These are phyloP conservation scores for Apiosordaria backusii DNA, from an alignment of 495 filamentous ascomycete species.

Conservation along the genomic window DNA sequence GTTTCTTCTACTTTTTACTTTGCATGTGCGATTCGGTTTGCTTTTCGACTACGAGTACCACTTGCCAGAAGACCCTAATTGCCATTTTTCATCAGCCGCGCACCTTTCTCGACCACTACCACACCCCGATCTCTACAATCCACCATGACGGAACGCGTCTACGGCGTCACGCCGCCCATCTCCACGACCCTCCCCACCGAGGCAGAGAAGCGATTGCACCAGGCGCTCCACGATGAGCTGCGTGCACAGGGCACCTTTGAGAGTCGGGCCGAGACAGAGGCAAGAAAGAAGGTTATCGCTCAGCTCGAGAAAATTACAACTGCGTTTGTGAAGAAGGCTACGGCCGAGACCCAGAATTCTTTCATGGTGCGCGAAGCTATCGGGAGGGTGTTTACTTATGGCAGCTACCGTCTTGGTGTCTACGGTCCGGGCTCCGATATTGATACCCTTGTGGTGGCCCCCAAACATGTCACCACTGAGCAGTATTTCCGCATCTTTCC, in stretches of 20 bases:
- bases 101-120: too few species aligned
- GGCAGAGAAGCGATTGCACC: slow-evolving; percentile 68
- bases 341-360: slow-evolving; percentile 62
- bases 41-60: neutral
- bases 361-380: slow-evolving; percentile 74
- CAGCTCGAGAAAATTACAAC: slow-evolving; percentile 72
- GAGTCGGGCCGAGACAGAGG: slow-evolving; percentile 69
- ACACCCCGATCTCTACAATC: neutral
- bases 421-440: slow-evolving; percentile 97
- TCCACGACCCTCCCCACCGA: slow-evolving; percentile 70
- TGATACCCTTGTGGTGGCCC: slow-evolving; percentile 88
- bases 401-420: slow-evolving; percentile 89
- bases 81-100: neutral
- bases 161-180: slow-evolving; percentile 83
- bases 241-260: slow-evolving; percentile 90
- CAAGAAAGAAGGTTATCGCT: slow-evolving; percentile 55
- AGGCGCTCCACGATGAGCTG: slow-evolving; percentile 75
- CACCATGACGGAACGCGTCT: slow-evolving; percentile 42
- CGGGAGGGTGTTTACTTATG: slow-evolving; percentile 90
- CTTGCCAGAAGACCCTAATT: neutral
- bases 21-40: neutral
- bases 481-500: slow-evolving; percentile 93
- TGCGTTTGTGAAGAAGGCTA: slow-evolving; percentile 81
- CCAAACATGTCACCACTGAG: slow-evolving; percentile 77
- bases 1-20: neutral